Evolutionary conservation across 2,329 filamentous ascomycete species (phyloP).

Genomic region (Knufia fluminis): DNA sequence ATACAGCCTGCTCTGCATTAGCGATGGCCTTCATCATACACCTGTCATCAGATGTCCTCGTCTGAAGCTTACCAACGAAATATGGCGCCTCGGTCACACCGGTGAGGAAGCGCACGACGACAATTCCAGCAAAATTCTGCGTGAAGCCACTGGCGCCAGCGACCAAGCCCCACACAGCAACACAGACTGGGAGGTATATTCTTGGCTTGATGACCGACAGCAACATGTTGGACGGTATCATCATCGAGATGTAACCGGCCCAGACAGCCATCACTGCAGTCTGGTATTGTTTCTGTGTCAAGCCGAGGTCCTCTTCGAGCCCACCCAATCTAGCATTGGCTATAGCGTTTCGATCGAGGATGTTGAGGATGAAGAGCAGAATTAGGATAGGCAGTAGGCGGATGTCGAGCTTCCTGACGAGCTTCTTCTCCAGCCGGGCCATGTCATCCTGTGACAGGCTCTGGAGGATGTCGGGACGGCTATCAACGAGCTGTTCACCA

Average conservation of each 20-base stretch:
- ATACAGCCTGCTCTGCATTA: constrained; percentile 1
- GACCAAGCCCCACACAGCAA: constrained; percentile 37
- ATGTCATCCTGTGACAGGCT: constrained; percentile 2
- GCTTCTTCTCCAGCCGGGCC: not conserved
- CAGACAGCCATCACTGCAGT: constrained; percentile 15
- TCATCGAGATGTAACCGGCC: constrained; percentile 3
- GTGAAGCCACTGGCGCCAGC: constrained; percentile 32
- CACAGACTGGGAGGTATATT: constrained; percentile 36
- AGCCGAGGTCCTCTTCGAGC: constrained; percentile 24
- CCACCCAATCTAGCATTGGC: constrained; percentile 25
- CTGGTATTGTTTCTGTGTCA: constrained; percentile 26
- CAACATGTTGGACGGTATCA: constrained; percentile 5
- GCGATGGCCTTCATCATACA: too few relatives aligned
- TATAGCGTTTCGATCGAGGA: constrained; percentile 26
- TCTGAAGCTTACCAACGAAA: constrained; percentile 41
- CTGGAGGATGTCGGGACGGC: not conserved
- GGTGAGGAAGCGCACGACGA: constrained; percentile 30
- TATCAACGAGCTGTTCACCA: not conserved
- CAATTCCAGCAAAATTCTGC: constrained; percentile 33
- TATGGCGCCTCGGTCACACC: constrained; percentile 44
- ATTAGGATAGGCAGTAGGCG: constrained; percentile 6
- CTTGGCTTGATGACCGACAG: constrained; percentile 26
- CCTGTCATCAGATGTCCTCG: too few relatives aligned
- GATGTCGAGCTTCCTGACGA: constrained; percentile 7
- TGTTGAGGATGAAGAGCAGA: constrained; percentile 5